phyloP scores from a whole-genome alignment of 2,329 filamentous ascomycete genomes.

The Botryotinia calthae region DNA sequence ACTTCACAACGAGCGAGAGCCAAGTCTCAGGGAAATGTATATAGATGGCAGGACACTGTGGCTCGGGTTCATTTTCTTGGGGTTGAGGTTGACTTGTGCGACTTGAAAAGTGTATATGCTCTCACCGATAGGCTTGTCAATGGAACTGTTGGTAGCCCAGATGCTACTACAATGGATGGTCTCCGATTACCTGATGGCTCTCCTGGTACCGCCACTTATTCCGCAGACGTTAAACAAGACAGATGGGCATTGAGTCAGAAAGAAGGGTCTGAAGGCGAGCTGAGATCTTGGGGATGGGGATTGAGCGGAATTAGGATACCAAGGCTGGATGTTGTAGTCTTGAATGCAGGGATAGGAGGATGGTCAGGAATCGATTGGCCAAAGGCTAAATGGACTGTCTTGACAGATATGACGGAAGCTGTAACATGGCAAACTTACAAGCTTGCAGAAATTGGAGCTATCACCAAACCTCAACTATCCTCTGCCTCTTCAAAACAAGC shows the following conservation, averaged over 20 bases:
- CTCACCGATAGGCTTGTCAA: conserved; percentile 36
- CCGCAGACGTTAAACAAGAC: conserved; percentile 33
- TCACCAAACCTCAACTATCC: conserved; percentile 52
- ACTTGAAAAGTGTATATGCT: conserved; percentile 49
- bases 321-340: conserved; percentile 73
- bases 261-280: conserved; percentile 50
- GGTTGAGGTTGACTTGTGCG: conserved; percentile 59
- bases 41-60: conserved; percentile 46
- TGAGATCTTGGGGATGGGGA: conserved; percentile 43
- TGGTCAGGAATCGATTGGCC: conserved; percentile 78
- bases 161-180: conserved; percentile 37
- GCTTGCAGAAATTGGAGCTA: conserved; percentile 53
- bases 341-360: conserved; percentile 86
- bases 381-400: conserved; percentile 48
- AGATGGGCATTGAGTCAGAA: conserved; percentile 45
- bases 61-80: conserved; percentile 57
- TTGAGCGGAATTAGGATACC: conserved; percentile 53
- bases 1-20: conserved; percentile 46
- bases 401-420: conserved; percentile 64
- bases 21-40: conserved; percentile 54
- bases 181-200: conserved; percentile 37
- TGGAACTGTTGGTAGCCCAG: conserved; percentile 37
- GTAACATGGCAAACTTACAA: conserved; percentile 81
- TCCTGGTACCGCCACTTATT: conserved; percentile 36
- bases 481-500: neutral